Conservation (phyloP, 1,139 yeast genomes). For the Yamadazyma atmosphaerica region DNA sequence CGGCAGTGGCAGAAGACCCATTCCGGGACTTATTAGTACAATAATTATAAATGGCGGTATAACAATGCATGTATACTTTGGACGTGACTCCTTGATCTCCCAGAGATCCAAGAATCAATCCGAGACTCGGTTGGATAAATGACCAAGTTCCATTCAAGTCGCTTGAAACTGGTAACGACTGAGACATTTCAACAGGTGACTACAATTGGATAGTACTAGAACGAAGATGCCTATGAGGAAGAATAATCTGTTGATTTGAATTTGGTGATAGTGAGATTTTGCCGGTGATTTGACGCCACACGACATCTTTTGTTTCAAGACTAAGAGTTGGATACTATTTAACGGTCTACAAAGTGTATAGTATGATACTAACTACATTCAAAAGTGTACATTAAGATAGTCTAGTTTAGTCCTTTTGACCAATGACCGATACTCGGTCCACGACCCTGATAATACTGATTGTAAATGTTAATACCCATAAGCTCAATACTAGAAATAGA, state of each 20-base stretch:
- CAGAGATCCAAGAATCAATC: slow-evolving; percentile 66
- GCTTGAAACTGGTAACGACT: slow-evolving; percentile 31
- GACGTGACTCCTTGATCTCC: slow-evolving; percentile 67
- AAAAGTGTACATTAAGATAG: not conserved
- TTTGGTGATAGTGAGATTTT: too few relatives aligned
- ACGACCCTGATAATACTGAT: slow-evolving; percentile 83
- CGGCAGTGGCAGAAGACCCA: slow-evolving; percentile 16
- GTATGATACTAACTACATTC: too few relatives aligned
- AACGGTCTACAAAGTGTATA: too few relatives aligned
- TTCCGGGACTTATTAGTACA: slow-evolving; percentile 79
- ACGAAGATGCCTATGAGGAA: too few relatives aligned
- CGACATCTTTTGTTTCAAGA: too few relatives aligned
- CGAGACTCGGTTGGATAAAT: slow-evolving; percentile 72
- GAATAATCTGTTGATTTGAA: too few relatives aligned
- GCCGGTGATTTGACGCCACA: too few relatives aligned
- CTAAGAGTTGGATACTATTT: too few relatives aligned
- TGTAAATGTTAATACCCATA: slow-evolving; percentile 86
- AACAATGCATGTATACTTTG: slow-evolving; percentile 69
- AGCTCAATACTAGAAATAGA: slow-evolving; percentile 66
- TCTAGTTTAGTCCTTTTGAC: slow-evolving; percentile 9
- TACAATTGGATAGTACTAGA: too few relatives aligned
- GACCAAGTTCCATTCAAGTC: slow-evolving; percentile 74
- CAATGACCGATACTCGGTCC: slow-evolving; percentile 37
- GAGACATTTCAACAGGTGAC: slow-evolving; percentile 3
- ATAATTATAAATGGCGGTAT: slow-evolving; percentile 90